phyloP scores from a whole-genome alignment of 2,329 filamentous ascomycete genomes.

The Atkinsonella texensis region DNA sequence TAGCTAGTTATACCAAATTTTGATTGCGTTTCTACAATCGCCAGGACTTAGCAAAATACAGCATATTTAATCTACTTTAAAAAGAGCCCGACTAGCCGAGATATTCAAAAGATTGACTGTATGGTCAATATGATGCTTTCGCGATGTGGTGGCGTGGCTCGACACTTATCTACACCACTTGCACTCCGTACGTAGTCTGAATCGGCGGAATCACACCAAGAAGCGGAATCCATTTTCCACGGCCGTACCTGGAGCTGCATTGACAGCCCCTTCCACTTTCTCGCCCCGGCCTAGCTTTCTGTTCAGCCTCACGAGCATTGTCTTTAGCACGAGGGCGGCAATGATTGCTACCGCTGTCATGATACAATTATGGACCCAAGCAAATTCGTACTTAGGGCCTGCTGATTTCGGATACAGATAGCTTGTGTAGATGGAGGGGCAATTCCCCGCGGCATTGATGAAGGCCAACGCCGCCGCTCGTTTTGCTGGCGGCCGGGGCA shows the following conservation, averaged over 20 bases:
- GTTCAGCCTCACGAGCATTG: conserved; percentile 54
- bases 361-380: conserved; percentile 57
- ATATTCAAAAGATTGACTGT: too few relatives aligned
- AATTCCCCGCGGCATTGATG: conserved; percentile 52
- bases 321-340: conserved; percentile 48
- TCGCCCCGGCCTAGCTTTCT: conserved; percentile 56
- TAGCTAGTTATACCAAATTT: too few relatives aligned
- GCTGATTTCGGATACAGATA: conserved; percentile 51
- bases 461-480: conserved; percentile 56
- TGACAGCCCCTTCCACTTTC: conserved; percentile 40
- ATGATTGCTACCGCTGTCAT: conserved; percentile 53
- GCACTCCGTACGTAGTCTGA: neutral
- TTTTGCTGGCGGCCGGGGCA: conserved; percentile 66
- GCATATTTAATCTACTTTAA: too few relatives aligned
- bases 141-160: too few relatives aligned
- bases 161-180: too few relatives aligned
- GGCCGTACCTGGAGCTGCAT: conserved; percentile 41
- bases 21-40: too few relatives aligned
- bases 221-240: conserved; percentile 54
- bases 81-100: too few relatives aligned
- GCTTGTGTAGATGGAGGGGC: conserved; percentile 54
- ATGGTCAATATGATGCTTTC: too few relatives aligned
- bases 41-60: too few relatives aligned
- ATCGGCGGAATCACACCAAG: conserved; percentile 31
- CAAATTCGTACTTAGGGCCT: conserved; percentile 34